Evolutionary conservation across 2,329 filamentous ascomycete species (phyloP).

Genomic region (Stagonosporopsis vannaccii): DNA sequence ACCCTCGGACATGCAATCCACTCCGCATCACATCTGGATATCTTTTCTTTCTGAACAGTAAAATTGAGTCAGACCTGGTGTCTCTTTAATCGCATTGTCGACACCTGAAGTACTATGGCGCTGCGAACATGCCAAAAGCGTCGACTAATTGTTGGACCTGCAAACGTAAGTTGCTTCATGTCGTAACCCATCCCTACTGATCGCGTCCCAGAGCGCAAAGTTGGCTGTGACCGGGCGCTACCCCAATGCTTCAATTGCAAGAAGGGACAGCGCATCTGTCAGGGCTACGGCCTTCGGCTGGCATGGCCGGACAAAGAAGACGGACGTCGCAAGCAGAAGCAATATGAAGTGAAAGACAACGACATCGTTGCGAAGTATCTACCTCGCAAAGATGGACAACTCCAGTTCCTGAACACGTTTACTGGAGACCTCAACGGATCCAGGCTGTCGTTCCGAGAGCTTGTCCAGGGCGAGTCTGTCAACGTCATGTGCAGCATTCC

Average conservation of each 20-base stretch:
- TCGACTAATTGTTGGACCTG: constrained; percentile 52
- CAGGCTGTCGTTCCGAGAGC: constrained; percentile 1
- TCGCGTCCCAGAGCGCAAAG: constrained; percentile 52
- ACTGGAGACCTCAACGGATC: constrained; percentile 22
- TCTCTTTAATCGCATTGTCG: background rate
- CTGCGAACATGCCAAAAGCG: constrained; percentile 17
- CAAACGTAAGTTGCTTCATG: constrained; percentile 45
- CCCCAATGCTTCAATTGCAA: constrained; percentile 57
- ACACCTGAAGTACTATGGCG: background rate
- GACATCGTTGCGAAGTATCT: background rate
- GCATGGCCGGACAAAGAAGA: constrained; percentile 59
- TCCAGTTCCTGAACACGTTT: constrained; percentile 29
- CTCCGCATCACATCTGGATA: background rate
- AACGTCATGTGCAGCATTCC: background rate
- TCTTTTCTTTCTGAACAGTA: background rate
- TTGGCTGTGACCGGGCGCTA: constrained; percentile 56
- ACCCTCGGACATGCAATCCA: background rate
- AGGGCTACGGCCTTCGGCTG: constrained; percentile 57
- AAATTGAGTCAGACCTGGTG: background rate
- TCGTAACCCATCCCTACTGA: constrained; percentile 20
- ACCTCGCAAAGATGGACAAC: constrained; percentile 7
- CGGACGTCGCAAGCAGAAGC: constrained; percentile 51
- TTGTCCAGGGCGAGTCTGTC: background rate
- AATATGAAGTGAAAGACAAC: constrained; percentile 34
- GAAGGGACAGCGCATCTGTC: constrained; percentile 52